Percentiles rank a stretch among this genome's conserved stretches.
Conservation (phyloP, 371 early-diverging fungal species). For the Umbelopsis sp. region DNA sequence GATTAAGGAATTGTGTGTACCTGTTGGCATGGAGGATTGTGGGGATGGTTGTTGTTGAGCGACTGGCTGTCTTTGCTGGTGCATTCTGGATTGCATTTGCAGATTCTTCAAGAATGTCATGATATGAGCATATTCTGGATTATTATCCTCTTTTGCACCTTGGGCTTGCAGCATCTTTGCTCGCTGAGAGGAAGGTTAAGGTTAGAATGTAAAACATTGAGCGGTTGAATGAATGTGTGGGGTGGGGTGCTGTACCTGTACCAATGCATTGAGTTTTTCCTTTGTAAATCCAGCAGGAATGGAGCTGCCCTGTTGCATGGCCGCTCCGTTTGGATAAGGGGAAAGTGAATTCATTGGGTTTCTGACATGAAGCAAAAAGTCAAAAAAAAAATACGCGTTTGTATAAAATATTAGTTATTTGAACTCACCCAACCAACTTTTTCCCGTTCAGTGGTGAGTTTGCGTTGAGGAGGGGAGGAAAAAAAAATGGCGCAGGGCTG, state of each 20-base stretch:
- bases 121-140: constrained; percentile 64
- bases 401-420: constrained; percentile 6
- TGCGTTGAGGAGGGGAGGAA: neutral
- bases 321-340: constrained; percentile 24
- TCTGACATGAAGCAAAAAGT: constrained; percentile 9
- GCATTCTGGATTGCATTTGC: constrained; percentile 35
- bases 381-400: constrained; percentile 10
- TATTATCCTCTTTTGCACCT: constrained; percentile 70
- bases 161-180: constrained; percentile 43
- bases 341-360: constrained; percentile 21
- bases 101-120: constrained; percentile 57
- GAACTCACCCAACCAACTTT: constrained; percentile 18
- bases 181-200: constrained; percentile 26
- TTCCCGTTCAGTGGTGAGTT: constrained; percentile 9
- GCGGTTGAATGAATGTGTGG: no score
- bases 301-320: constrained; percentile 18
- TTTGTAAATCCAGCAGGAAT: constrained; percentile 38
- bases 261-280: constrained; percentile 38
- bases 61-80: constrained; percentile 24
- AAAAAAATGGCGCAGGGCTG: constrained; percentile 12
- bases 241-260: constrained; percentile 31
- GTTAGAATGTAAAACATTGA: neutral
- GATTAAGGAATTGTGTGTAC: neutral
- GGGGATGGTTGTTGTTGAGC: constrained; percentile 19
- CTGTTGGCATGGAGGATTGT: constrained; percentile 9